Conservation (phyloP, 2,329 filamentous ascomycete genomes). For the Fusarium pilosicola region DNA sequence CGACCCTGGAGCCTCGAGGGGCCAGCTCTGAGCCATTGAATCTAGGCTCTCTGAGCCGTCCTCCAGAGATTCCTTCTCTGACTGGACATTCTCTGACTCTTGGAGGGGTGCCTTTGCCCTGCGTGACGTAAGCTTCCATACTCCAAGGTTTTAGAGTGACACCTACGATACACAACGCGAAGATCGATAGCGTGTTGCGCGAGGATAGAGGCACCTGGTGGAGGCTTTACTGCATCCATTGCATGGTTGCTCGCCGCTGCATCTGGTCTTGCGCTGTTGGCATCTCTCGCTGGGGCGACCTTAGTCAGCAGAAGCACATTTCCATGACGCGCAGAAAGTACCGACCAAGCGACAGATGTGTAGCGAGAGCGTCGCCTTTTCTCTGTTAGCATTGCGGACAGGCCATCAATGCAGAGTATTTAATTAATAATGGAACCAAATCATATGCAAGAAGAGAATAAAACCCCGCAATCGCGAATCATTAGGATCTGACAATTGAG, state of each 20-base stretch:
- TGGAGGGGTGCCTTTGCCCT: background rate
- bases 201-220: background rate
- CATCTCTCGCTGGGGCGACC: background rate
- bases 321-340: background rate
- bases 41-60: background rate
- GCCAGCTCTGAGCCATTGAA: background rate
- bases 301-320: background rate
- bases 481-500: fast-evolving
- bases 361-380: background rate
- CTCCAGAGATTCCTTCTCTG: background rate
- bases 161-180: background rate
- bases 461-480: background rate
- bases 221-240: background rate
- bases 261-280: background rate
- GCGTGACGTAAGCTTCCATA: background rate
- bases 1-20: fast-evolving
- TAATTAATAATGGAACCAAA: no score
- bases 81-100: background rate
- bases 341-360: background rate
- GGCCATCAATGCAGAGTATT: background rate
- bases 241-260: background rate
- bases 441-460: background rate
- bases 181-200: background rate
- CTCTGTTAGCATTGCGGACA: background rate
- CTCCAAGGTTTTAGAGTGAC: fast-evolving